Evolutionary conservation across 2,329 filamentous ascomycete genomes (phyloP), one percentile per base, ranked within the genome.

Genomic region (Fusarium pilosicola): DNA sequence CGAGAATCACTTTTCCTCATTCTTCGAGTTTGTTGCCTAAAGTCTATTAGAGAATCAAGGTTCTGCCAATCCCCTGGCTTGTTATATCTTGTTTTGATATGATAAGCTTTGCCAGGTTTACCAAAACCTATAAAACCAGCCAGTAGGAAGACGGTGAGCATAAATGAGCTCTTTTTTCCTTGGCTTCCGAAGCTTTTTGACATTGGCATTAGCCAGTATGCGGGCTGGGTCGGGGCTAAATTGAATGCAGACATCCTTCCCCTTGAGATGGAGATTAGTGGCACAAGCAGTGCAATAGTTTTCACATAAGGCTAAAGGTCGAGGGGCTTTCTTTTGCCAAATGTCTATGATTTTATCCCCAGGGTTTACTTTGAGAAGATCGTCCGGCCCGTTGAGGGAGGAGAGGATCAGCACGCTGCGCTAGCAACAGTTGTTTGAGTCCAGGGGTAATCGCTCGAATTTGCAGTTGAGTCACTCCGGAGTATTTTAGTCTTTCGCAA

Each of bases 401-500:
- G 7, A 5, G 7, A 12, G 13, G 4, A 28, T 15, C 1, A 13
- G 32, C 18, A 36, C 6, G 13, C 18, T 2, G 24, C 51, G 28
- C 10, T 14, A 4, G 11, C 20, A 54, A 28, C 18, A 7, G 3
- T 54, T 54, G 32, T n/a, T 22, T 5, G 5, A 8, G 2, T 39
- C 4, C 14, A 17, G 20, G 4, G 20, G 10, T 4, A 39, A 54
- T 26, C 6, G 3, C 2, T 39, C 20, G 14, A 7, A 2, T 39
- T 38, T 28, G 24, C 13, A 13, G 14, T 28, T 28, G 24, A 10
- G 22, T 11, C 13, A n/a, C 7, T 54, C 5, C 14, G 3, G 3
- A 5, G 5, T 17, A 1, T n/a, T 5, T 22, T 0, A 15, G 4
- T 7, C 24, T 1, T 13, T 39, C 24, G 7, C 4, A 17, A 18